A percentile compares a stretch with the other conserved stretches of the same genome.
Evolutionary conservation across 2,329 filamentous ascomycete genomes (phyloP).

Genomic region (Botrytis tulipae): DNA sequence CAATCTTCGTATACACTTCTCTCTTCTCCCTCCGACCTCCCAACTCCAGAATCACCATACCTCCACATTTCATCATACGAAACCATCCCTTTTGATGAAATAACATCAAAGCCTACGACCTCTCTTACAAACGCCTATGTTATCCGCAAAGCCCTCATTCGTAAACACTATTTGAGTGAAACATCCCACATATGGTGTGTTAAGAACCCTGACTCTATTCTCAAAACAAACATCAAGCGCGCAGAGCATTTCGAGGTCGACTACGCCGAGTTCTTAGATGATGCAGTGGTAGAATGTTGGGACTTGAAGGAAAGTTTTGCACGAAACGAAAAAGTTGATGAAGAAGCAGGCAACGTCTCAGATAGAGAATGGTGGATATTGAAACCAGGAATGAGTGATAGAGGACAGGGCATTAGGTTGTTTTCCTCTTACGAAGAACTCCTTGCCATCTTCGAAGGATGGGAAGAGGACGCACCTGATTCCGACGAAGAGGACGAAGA

Average conservation of each 20-base stretch:
- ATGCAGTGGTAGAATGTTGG: conserved; percentile 85
- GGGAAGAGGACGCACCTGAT: conserved; percentile 70
- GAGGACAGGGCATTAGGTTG: conserved; percentile 86
- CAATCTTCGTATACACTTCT: conserved; percentile 54
- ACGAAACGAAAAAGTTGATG: conserved; percentile 59
- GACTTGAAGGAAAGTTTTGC: conserved; percentile 78
- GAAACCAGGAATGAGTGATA: conserved; percentile 96
- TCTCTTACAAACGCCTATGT: conserved; percentile 85
- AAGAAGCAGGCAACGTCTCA: conserved; percentile 47
- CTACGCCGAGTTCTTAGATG: conserved; percentile 94
- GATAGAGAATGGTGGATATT: conserved; percentile 91
- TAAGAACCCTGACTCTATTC: conserved; percentile 72
- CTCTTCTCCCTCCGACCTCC: conserved; percentile 43
- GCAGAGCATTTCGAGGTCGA: conserved; percentile 90
- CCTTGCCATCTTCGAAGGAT: conserved; percentile 84
- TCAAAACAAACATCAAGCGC: conserved; percentile 70
- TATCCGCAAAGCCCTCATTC: conserved; percentile 92
- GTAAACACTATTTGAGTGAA: conserved; percentile 88
- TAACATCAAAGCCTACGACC: conserved; percentile 58
- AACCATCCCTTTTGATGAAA: conserved; percentile 76
- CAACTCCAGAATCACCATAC: conserved; percentile 27
- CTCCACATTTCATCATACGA: conserved; percentile 89
- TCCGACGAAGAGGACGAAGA: conserved; percentile 57
- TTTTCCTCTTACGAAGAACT: conserved; percentile 84
- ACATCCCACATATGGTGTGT: conserved; percentile 83